Base-by-base conservation (phyloP, 2,329 filamentous ascomycete species). In the Scedosporium apiospermum region DNA sequence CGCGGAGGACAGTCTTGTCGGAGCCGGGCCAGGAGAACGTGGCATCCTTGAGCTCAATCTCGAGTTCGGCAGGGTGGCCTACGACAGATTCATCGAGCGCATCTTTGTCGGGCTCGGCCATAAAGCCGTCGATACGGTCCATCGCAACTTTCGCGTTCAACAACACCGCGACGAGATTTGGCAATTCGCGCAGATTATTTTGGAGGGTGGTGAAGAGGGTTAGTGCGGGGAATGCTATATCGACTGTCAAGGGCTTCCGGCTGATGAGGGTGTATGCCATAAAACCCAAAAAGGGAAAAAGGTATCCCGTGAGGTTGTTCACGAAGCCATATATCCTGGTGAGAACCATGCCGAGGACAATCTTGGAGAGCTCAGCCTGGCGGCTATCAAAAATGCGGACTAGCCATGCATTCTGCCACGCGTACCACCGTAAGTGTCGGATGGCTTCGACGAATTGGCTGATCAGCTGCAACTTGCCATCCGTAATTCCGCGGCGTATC, bases 401-500 rank as follows among this genome's bases (percentile, higher is more conserved):
- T 9, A 92, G 79, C 90, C 90, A 93, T 61, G 85, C 81, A 62
- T 84, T 82, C 72, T 93, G 89, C 90, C 90, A 95, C 51, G 88
- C 88, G 69, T 93, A 92, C 88, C 88, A 92, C 42, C 89, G 83
- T 23, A 92, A 76, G 69, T 93, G 90, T 3, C 91, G 84, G 62
- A 95, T 91, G 0, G 90, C 87, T 72, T 96, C 91, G 60, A 96
- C 89, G 64, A 96, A 95, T 69, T 96, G 91, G 2, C 88, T 88
- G 1, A 91, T 90, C 4, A 89, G 84, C 69, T 96, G 89, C 0
- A 96, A 81, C 67, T 93, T 89, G 26, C 80, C 77, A 70, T 96
- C 92, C 0, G 91, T 93, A 2, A 89, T 87, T 0, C 79, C 77
- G 57, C 92, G 83, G n/a, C 91, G 85, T 26, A 82, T 79, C 63